phyloP scores from a whole-genome alignment of 2,329 filamentous ascomycete species.

The Huntiella bhutanensis region DNA sequence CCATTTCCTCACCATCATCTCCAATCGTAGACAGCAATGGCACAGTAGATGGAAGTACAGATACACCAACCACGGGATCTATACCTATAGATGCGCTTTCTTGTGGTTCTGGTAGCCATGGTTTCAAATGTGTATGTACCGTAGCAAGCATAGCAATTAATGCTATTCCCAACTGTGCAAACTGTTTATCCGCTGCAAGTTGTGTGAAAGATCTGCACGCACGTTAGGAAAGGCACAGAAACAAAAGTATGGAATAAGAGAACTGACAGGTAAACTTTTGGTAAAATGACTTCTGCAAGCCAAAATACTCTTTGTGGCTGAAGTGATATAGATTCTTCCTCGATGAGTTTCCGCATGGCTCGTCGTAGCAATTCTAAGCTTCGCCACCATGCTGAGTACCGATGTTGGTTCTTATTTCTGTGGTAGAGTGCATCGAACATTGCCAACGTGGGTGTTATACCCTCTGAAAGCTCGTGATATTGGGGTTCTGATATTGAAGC shows the following conservation, averaged over 20 bases:
- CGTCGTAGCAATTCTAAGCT: constrained; percentile 55
- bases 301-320: constrained; percentile 13
- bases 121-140: constrained; percentile 17
- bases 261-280: constrained; percentile 21
- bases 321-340: constrained; percentile 15
- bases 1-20: no score
- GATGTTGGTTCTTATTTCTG: constrained; percentile 85
- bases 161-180: constrained; percentile 50
- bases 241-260: neutral
- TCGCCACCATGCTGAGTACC: constrained; percentile 59
- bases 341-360: constrained; percentile 34
- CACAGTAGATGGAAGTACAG: no score
- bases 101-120: neutral
- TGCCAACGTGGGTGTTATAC: constrained; percentile 23
- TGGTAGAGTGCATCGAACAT: constrained; percentile 57
- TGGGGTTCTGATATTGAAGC: neutral
- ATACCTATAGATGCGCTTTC: neutral
- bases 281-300: constrained; percentile 18
- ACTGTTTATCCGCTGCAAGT: constrained; percentile 52
- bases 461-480: constrained; percentile 5
- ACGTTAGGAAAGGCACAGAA: neutral
- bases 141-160: constrained; percentile 46
- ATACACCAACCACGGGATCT: no score
- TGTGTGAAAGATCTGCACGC: constrained; percentile 43
- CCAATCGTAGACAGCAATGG: no score